These are phyloP conservation scores for Malassezia pachydermatis DNA, from an alignment of 1,284 basidiomycete species.

Conservation along the genomic window DNA sequence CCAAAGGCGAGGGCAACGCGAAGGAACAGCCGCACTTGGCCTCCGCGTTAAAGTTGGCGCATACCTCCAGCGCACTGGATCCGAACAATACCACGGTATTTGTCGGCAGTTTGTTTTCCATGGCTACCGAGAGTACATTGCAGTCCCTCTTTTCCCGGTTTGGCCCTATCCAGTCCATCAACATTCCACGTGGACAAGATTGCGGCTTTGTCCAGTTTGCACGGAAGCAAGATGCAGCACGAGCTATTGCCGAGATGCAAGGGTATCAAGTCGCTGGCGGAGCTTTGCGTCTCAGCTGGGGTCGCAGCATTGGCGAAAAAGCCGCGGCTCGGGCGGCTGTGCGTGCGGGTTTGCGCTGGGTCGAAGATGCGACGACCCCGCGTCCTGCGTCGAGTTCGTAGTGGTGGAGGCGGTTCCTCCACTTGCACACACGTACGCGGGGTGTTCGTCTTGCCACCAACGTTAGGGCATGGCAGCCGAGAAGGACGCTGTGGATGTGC, in stretches of 20 bases:
- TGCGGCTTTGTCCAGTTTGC: conserved; percentile 94
- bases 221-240: conserved; percentile 76
- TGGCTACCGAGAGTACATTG: conserved; percentile 43
- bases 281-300: conserved; percentile 82
- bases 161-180: conserved; percentile 55
- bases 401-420: not conserved
- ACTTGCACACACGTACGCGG: not conserved
- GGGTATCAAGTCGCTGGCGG: conserved; percentile 77
- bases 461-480: not conserved
- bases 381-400: not conserved
- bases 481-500: not conserved
- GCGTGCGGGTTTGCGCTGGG: conserved; percentile 17
- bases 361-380: conserved; percentile 9
- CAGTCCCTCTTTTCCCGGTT: conserved; percentile 42
- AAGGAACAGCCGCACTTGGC: conserved; percentile 3
- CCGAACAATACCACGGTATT: conserved; percentile 47
- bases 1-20: conserved; percentile 3
- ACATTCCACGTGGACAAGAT: conserved; percentile 86
- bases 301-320: conserved; percentile 53
- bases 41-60: conserved; percentile 5
- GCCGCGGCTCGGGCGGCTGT: conserved; percentile 39
- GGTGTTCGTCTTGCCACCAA: not conserved
- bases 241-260: conserved; percentile 89
- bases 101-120: conserved; percentile 40
- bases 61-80: conserved; percentile 29